Conservation (phyloP, 208 protist genomes). For the Naegleria gruberi region DNA sequence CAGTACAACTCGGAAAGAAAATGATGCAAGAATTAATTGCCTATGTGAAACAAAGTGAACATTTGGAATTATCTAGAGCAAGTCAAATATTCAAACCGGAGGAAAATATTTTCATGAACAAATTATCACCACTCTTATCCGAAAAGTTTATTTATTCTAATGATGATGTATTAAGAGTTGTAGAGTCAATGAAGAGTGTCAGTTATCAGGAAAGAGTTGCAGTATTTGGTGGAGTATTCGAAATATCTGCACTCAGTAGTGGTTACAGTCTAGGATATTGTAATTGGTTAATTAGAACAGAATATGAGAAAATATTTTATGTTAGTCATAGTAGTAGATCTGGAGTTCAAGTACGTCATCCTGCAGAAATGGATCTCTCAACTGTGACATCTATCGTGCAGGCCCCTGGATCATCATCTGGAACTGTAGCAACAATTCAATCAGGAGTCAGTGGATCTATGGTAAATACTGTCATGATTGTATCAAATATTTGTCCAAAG, state of each 20-base stretch:
- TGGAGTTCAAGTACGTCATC: not conserved
- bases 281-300: slow-evolving; percentile 3
- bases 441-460: not conserved
- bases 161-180: not conserved
- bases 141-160: not conserved
- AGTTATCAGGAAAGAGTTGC: not conserved
- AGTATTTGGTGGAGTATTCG: not conserved
- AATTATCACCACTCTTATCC: not conserved
- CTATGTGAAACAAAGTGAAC: not conserved
- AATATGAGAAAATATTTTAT: slow-evolving; percentile 20
- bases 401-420: not conserved
- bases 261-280: not conserved
- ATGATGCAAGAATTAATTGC: not conserved
- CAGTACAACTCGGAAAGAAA: not conserved
- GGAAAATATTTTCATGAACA: not conserved
- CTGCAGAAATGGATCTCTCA: not conserved
- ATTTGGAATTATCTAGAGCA: not conserved
- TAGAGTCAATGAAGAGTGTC: not conserved
- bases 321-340: not conserved
- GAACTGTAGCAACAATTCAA: not conserved
- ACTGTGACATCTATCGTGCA: too few species aligned
- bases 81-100: not conserved
- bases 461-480: not conserved
- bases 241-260: not conserved
- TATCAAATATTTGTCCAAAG: not conserved